These are phyloP conservation scores for Ceratobasidium sp. DNA, from an alignment of 1,284 basidiomycete species.

Conservation along the genomic window DNA sequence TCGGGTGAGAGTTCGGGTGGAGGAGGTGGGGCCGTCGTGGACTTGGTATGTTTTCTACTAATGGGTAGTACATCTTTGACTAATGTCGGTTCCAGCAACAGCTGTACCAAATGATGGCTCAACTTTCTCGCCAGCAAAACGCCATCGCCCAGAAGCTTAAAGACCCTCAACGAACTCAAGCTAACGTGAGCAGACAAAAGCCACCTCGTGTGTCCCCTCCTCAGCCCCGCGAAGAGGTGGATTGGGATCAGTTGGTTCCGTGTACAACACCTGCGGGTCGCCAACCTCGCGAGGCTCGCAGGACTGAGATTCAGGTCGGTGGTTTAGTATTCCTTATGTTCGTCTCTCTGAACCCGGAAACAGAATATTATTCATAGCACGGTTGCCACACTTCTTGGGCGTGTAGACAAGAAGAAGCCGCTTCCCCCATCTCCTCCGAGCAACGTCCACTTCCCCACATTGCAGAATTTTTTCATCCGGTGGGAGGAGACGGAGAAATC, in stretches of 20 bases:
- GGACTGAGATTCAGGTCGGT: neutral
- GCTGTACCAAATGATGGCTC: neutral
- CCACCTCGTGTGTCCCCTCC: neutral
- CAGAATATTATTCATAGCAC: neutral
- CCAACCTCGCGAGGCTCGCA: neutral
- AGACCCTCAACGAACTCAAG: neutral
- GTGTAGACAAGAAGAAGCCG: neutral
- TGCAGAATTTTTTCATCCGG: neutral
- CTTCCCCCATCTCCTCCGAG: neutral
- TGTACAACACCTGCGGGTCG: neutral
- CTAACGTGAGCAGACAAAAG: neutral
- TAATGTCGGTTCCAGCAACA: neutral
- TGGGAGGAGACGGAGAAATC: conserved; percentile 1
- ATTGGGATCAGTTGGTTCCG: neutral
- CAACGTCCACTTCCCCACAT: neutral
- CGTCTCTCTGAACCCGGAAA: neutral
- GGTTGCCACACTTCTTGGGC: neutral
- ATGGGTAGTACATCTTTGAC: neutral
- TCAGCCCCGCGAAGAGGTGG: neutral
- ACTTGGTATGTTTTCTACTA: neutral
- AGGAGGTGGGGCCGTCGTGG: neutral
- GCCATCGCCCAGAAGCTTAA: neutral
- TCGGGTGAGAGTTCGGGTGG: neutral
- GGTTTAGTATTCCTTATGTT: neutral
- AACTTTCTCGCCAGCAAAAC: neutral